A percentile compares a stretch with the other conserved stretches of the same genome.
These are phyloP conservation scores for Evernia prunastri DNA, from an alignment of 495 filamentous ascomycete species.

Conservation along the genomic window DNA sequence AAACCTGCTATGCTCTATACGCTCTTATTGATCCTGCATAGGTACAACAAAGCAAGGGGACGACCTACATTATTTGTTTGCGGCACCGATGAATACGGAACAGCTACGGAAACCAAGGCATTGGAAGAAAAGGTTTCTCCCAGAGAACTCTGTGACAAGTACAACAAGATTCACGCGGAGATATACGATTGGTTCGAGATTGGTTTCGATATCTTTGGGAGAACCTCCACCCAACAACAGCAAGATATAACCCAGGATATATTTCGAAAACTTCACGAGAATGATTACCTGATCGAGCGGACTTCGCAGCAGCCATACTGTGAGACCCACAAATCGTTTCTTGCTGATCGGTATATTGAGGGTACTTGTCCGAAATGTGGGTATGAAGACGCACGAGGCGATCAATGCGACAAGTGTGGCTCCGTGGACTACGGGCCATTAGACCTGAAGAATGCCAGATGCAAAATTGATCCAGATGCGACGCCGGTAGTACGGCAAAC, in stretches of 20 bases:
- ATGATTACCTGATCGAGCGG: slow-evolving; percentile 77
- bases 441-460: slow-evolving; percentile 51
- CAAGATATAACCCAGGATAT: slow-evolving; percentile 83
- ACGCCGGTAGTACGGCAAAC: slow-evolving; percentile 66
- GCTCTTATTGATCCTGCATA: slow-evolving; percentile 24
- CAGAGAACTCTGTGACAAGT: slow-evolving; percentile 75
- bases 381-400: slow-evolving; percentile 75
- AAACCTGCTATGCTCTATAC: not conserved
- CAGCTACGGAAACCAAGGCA: slow-evolving; percentile 80
- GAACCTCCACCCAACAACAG: slow-evolving; percentile 73
- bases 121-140: slow-evolving; percentile 62
- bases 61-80: slow-evolving; percentile 51
- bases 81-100: slow-evolving; percentile 71
- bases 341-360: slow-evolving; percentile 92
- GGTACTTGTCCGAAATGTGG: slow-evolving; percentile 77
- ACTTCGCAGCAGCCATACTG: slow-evolving; percentile 79
- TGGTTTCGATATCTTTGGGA: slow-evolving; percentile 76
- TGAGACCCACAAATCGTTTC: slow-evolving; percentile 71
- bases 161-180: slow-evolving; percentile 73
- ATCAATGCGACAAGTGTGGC: slow-evolving; percentile 81
- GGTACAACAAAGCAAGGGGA: slow-evolving; percentile 66
- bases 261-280: slow-evolving; percentile 68
- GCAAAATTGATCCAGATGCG: slow-evolving; percentile 72
- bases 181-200: slow-evolving; percentile 88
- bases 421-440: slow-evolving; percentile 67